Base-by-base conservation (phyloP, 805 yeast species). In the Ogataea haglerorum region DNA sequence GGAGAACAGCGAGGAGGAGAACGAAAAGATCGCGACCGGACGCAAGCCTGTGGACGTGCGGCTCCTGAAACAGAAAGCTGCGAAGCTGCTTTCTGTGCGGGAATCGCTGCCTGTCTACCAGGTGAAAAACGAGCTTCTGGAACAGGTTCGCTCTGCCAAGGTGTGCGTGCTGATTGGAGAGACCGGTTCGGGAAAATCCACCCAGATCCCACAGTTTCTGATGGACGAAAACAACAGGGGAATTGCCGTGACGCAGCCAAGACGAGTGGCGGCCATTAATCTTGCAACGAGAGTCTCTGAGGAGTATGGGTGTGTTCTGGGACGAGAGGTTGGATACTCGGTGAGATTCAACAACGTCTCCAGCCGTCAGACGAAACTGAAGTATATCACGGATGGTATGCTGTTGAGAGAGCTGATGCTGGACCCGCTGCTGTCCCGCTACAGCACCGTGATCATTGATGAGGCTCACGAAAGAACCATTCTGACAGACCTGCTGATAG, bases 391-490 rank as follows among this genome's bases (percentile, higher is more conserved):
- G 0, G 99, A 93, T 68, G 99, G 99, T 80, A 91, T 93, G 98
- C 73, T 93, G 15, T 65, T 93, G 41, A 76, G 99, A 58, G 98
- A 93, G 60, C 63, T 90, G 48, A 85, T 91, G 93, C 63, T 85
- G 45, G 87, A 86, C 54, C 75, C 76, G 2, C 57, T 64, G 9
- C 64, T 93, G 26, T 62, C 72, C 2, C 76, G 76, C 46, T 93
- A 91, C 62, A 70, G 83, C 19, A 82, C 89, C 0, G 73, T 93
- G 8, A 71, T 93, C 32, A 80, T 93, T 36, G 99, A 93, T 70
- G 99, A 93, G 68, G 99, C 98, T 3, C 99, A 93, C 68, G 99
- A 93, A 67, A 76, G 99, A 59, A 91, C 98, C 0, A 84, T 93
- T 2, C 65, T 90, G 35, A 89, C 98, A 0, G 99, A 93, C 67